Evolutionary conservation across 2,329 filamentous ascomycete genomes (phyloP), one percentile per base, ranked within the genome.

Genomic region (Laburnicola sp.): DNA sequence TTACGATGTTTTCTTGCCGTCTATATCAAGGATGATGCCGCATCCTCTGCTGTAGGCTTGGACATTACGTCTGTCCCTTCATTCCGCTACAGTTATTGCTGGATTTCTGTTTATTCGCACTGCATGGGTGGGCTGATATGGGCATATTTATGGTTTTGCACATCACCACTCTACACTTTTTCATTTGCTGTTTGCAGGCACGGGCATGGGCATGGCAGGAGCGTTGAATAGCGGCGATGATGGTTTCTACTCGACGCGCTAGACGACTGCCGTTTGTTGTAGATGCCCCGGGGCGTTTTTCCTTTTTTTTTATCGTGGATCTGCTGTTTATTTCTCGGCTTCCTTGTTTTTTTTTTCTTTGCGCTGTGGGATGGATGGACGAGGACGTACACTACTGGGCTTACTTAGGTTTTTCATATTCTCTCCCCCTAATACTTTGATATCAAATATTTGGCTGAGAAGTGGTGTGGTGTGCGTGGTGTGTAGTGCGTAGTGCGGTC

Each of bases 161-260:
- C 48, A 51, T 58, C 42, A 36, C 28, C 11, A 9, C 8, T 35
- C 31, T 45, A 45, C 42, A 28, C 31, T 36, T 16, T 31, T 23
- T 42, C 28, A 16, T 16, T 51, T 42, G n/a, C 22, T 36, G 38
- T 35, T 48, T 16, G 9, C 36, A 41, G 23, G 31, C 21, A 44
- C 40, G 36, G 45, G 16, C 31, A 28, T 6, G 25, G 52, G 48
- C 48, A 53, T 49, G 41, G 42, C 35, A 34, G 47, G 47, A 46
- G 54, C 44, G 53, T 54, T 58, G 38, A 51, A 23, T 52, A 50
- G 50, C 43, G 57, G 56, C 44, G 32, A 27, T 50, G 47, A 35
- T 22, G 8, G 27, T 27, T 9, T n/a, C 7, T 31, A 39, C 6
- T 41, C 34, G 26, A 16, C 16, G 16, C 16, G 16, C 16, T 16